Base-by-base conservation (phyloP, 495 filamentous ascomycete species). In the Talaromyces trachyspermus region DNA sequence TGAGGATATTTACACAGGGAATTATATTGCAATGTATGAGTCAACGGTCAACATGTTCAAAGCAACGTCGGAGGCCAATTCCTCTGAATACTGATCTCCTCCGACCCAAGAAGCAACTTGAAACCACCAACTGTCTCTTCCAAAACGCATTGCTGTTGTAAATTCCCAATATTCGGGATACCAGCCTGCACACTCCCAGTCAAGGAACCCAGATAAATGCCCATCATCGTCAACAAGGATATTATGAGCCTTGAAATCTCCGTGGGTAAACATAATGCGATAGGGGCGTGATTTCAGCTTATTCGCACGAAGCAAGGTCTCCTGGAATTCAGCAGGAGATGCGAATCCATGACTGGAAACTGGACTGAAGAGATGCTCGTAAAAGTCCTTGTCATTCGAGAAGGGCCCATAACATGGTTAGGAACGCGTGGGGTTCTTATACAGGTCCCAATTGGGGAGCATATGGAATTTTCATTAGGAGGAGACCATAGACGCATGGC, bases 91-190 rank as follows among this genome's bases (percentile, higher is more conserved):
- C n/a, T 8, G 14, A 8, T 27, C 33, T 19, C 55, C 51, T 24
- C 55, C 49, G 45, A 61, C 47, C 20, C 24, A 30, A 10, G 55
- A 38, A 9, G 55, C 40, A 15, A 56, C 57, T 19, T 50, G 29
- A 33, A 53, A 55, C 55, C 56, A 61, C 58, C 48, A 55, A 10
- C 44, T 46, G 2, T 10, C 44, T 46, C 18, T 35, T 3, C 18
- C 44, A 41, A 56, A 52, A 20, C 52, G 46, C 17, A 36, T 42
- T 42, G 39, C 39, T 11, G 33, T 14, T 3, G 33, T 36, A 6
- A 38, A 77, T 43, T 78, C 75, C 75, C 74, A 78, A 54, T 80
- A 77, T 38, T 69, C 60, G 19, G 74, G 70, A 55, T 68, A 74
- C 69, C 70, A 81, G 14, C 75, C 74, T 23, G 64, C 58, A 2